phyloP scores from a whole-genome alignment of 75 land plant species.

The Chamaecyparis obtusa region DNA sequence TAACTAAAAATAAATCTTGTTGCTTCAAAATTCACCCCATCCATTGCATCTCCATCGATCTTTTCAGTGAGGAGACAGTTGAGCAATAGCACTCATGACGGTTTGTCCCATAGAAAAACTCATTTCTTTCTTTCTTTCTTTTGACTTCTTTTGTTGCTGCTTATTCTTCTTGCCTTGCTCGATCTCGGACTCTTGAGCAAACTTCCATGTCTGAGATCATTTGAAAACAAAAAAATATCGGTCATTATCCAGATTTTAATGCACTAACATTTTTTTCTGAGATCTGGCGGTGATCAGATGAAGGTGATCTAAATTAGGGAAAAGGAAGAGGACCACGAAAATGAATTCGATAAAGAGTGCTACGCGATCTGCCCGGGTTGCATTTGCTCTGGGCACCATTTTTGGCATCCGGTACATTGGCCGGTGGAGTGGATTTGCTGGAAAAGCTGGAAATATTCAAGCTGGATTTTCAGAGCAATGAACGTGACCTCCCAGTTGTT shows the following conservation, averaged over 20 bases:
- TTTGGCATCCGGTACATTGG: conserved; percentile 93
- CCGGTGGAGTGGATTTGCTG: conserved; percentile 81
- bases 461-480: conserved; percentile 77
- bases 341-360: conserved; percentile 79
- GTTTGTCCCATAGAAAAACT: too few species aligned
- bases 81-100: too few species aligned
- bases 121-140: too few species aligned
- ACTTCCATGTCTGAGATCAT: not conserved
- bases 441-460: conserved; percentile 83
- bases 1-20: too few species aligned
- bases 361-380: conserved; percentile 78
- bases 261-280: too few species aligned
- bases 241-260: not conserved
- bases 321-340: not conserved
- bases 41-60: too few species aligned
- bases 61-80: too few species aligned
- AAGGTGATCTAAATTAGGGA: not conserved
- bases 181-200: not conserved
- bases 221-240: too few species aligned
- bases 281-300: not conserved
- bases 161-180: too few species aligned
- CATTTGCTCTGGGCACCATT: conserved; percentile 70
- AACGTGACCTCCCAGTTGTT: conserved; percentile 52
- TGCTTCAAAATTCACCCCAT: too few species aligned
- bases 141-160: too few species aligned